Evolutionary conservation across 768 basidiomycete genomes (phyloP), one percentile per base, ranked within the genome.

Genomic region (Tephrocybe sp.): DNA sequence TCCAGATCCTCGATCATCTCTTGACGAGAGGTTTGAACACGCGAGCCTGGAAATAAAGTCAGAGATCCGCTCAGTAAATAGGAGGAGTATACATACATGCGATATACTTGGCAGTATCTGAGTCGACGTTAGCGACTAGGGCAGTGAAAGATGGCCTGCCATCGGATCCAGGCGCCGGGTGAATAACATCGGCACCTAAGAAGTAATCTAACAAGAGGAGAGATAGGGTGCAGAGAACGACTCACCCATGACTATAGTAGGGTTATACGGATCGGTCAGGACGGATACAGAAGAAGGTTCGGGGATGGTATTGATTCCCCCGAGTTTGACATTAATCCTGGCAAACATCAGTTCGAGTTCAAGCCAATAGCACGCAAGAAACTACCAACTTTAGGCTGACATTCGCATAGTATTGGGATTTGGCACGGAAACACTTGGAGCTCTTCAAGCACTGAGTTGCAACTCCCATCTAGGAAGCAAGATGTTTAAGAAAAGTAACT

Each of bases 311-410:
- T 93, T 93, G 63, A 91, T 86, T 1, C 90, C 90, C 12, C 90
- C 90, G 0, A 92, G 73, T 64, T 93, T 92, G 17, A 90, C 90
- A 54, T 92, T 92, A 58, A 92, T 76, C 64, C 89, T 92, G 53
- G 20, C 18, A 20, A 21, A 32, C 46, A 50, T 18, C 50, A 51
- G 30, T 43, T 25, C 30, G 44, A 25, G 52, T 17, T 3, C 10
- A 18, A n/a, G 44, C 23, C 24, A 21, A 8, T 33, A 49, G 12
- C 21, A 38, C 10, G 37, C 33, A 36, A 15, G 9, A 21, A 36
- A 9, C 30, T 21, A 24, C 18, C 58, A 48, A 89, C 89, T 92
- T 92, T 26, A 92, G 65, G 57, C 80, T 83, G 5, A 91, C 85
- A 54, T 92, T 93, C 0, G 90, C 90, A 53, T 76, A 92, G 58